Evolutionary conservation across 139 green algal genomes (phyloP).

Genomic region (Chlorella sp.): DNA sequence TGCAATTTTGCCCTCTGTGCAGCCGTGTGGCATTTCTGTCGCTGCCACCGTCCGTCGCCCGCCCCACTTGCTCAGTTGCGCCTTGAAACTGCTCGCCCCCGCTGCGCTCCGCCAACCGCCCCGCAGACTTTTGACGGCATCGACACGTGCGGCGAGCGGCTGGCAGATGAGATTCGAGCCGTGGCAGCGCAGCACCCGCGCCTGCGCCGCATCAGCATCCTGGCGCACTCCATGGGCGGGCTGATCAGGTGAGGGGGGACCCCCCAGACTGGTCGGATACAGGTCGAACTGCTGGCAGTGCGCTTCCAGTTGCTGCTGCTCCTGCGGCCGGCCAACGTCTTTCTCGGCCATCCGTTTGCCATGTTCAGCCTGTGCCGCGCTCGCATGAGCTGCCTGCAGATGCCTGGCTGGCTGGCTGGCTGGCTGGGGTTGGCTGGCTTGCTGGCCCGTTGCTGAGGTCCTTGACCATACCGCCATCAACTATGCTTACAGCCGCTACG

Average conservation of each 20-base stretch:
- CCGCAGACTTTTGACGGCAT: slow-evolving; percentile 78
- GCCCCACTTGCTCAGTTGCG: too few species aligned
- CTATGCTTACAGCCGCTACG: slow-evolving; percentile 1
- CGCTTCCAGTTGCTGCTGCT: too few species aligned
- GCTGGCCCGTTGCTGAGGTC: neutral
- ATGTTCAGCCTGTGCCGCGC: too few species aligned
- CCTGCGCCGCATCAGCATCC: slow-evolving; percentile 71
- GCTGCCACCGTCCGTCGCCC: too few species aligned
- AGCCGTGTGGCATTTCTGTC: too few species aligned
- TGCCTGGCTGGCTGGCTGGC: neutral
- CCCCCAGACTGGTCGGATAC: too few species aligned
- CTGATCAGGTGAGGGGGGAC: slow-evolving; percentile 63
- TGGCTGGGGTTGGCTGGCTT: neutral
- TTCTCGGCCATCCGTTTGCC: too few species aligned
- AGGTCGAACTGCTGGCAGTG: too few species aligned
- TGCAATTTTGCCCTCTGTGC: too few species aligned
- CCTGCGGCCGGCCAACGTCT: too few species aligned
- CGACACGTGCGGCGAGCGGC: slow-evolving; percentile 76
- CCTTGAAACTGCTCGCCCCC: neutral
- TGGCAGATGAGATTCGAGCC: slow-evolving; percentile 73
- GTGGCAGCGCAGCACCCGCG: slow-evolving; percentile 52
- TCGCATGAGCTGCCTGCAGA: too few species aligned
- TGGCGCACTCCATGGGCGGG: slow-evolving; percentile 80
- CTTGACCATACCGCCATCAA: too few species aligned
- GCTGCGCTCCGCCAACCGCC: neutral